Base-by-base conservation (phyloP, 208 protist genomes). In the Blechomonas ayalai region DNA sequence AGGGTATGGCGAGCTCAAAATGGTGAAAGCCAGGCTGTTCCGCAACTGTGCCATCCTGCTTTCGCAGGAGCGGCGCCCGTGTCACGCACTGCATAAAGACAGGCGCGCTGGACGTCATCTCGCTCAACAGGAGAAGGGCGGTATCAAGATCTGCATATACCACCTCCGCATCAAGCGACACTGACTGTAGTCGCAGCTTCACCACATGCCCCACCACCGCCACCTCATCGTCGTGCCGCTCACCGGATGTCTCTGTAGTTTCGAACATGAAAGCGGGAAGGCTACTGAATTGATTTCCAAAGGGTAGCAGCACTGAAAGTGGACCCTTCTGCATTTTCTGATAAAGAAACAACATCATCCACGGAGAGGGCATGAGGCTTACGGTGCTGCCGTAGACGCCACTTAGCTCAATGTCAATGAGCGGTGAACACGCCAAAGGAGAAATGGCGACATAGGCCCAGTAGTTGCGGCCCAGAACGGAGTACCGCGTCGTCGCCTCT, bases 381-480 rank as follows among this genome's bases (percentile, higher is more conserved):
- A 80, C 79, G 15, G 73, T 88, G 64, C 60, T 80, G 15, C 83
- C 83, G 54, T 92, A 88, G 15, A 92, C 73, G 24, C 70, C 55
- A 48, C 63, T 71, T 13, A 92, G 66, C 62, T 77, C 73, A 22
- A 88, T 50, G 55, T 88, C 83, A 29, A 88, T 75, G 13, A 86
- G 53, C 23, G 83, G 79, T 0, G 79, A 65, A 27, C 59, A 63
- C 15, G 73, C 70, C 7, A 85, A 52, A 4, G 83, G 83, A 0
- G 75, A 70, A 2, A 59, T 73, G 40, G 75, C 68, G 28, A 92
- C 49, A 49, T 79, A 88, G 7, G 73, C 58, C 79, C 76, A 92
- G 66, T 95, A 96, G 60, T 93, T 87, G 9, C 79, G 61, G n/a
- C 67, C 80, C 2, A 96, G 69, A 32, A 96, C 59, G 22, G 79